phyloP scores from a whole-genome alignment of 176 grass and related monocot genomes.

The Juncus inflexus region DNA sequence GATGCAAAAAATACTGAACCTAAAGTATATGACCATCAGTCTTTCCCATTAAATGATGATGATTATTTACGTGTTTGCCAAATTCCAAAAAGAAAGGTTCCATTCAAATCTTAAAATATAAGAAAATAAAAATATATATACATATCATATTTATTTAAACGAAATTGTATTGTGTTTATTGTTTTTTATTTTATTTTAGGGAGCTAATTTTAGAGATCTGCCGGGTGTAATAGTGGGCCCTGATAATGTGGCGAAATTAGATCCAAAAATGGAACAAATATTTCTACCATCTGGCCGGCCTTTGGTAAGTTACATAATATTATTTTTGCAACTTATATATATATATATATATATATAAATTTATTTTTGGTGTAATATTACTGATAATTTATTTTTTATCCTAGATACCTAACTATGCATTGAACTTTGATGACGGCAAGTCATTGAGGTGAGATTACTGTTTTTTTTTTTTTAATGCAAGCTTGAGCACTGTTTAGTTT shows the following conservation, averaged over 20 bases:
- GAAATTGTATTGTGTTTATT: conserved; percentile 16
- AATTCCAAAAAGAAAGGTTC: conserved; percentile 93
- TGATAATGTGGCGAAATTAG: conserved; percentile 79
- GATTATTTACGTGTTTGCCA: conserved; percentile 77
- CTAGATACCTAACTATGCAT: conserved; percentile 69
- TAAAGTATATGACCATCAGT: conserved; percentile 68
- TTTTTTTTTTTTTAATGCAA: too few species aligned
- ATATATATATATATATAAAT: neutral
- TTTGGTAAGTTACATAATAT: conserved; percentile 45
- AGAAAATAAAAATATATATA: conserved; percentile 25
- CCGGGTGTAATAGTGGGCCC: conserved; percentile 61
- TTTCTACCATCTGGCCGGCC: conserved; percentile 74
- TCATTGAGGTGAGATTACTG: conserved; percentile 50
- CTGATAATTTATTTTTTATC: neutral
- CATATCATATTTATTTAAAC: conserved; percentile 12
- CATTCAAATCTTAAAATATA: neutral
- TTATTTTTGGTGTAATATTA: neutral
- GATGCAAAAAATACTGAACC: conserved; percentile 35
- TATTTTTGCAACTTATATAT: neutral
- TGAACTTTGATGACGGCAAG: conserved; percentile 62
- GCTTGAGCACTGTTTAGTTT: neutral
- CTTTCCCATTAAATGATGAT: conserved; percentile 50
- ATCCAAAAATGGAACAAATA: conserved; percentile 64
- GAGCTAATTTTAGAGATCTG: conserved; percentile 98
- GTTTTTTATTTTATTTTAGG: conserved; percentile 47